Evolutionary conservation across 176 grass and related monocot species (phyloP), one percentile per base, ranked within the genome.

Genomic region (Oryza punctata): DNA sequence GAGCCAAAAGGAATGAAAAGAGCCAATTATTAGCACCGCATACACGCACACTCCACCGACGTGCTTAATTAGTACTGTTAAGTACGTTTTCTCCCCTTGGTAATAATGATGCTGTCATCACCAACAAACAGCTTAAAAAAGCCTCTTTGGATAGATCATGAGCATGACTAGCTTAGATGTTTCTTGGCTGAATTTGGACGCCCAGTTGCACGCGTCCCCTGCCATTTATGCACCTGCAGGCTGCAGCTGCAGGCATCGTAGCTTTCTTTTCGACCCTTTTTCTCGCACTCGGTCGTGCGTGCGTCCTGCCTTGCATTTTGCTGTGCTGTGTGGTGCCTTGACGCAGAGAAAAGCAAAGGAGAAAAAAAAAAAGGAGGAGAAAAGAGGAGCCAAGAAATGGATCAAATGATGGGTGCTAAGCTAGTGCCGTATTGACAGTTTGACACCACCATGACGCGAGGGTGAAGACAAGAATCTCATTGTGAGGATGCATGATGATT

Each of bases 311-410:
- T n/a, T n/a, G 18, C 15, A 54, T 54, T 38, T 0, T 38, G 37
- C 37, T 54, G 18, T 54, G 50, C 45, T 47, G 49, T 2, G 49
- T 18, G 49, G 49, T 60, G 21, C 54, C 21, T 60, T 60, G 54
- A 60, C 54, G 19, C 21, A 23, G 7, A 60, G 7, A 60, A 60
- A 60, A 60, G 54, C 54, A 60, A 23, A 60, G 7, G 21, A 6
- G 0, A 3, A 21, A 21, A 21, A 6, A 0, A 3, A 21, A 21
- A 21, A 21, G 19, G 0, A 19, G 2, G 18, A 2, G 1, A 8
- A 52, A 52, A 18, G 32, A 15, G 3, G 13, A 49, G 7, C 46
- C 47, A 50, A 50, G 16, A 54, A 54, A 54, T 54, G 50, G 19
- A 21, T 54, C 18, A 54, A 7, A 49, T 49, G 46, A 49, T 49